Evolutionary conservation across 768 basidiomycete genomes (phyloP).

Genomic region (Pleurotus ostreatus): DNA sequence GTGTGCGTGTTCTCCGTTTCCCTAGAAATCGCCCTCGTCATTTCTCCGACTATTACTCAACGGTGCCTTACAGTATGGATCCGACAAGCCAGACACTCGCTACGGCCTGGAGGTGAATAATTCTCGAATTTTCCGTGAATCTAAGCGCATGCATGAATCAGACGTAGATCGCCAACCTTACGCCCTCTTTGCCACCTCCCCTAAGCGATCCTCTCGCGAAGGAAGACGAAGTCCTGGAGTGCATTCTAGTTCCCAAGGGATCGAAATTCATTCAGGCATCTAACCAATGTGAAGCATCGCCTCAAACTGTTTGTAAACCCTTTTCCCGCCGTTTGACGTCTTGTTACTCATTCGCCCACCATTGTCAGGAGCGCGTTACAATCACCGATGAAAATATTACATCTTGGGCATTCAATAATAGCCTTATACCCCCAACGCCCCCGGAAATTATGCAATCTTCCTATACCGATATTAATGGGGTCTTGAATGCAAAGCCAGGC

Average conservation of each 20-base stretch:
- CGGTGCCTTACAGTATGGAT: conserved; percentile 63
- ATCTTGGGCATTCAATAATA: conserved; percentile 43
- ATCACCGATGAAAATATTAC: conserved; percentile 42
- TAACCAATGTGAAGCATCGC: conserved; percentile 8
- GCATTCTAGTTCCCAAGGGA: conserved; percentile 40
- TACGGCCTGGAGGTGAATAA: conserved; percentile 75
- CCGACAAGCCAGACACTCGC: conserved; percentile 92
- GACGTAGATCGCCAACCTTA: conserved; percentile 42
- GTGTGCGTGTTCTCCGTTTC: conserved; percentile 42
- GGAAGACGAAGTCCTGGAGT: conserved; percentile 36
- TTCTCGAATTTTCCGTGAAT: conserved; percentile 9
- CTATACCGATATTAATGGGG: conserved; percentile 31
- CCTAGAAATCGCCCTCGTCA: conserved; percentile 7
- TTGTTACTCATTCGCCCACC: conserved; percentile 11
- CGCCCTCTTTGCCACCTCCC: conserved; percentile 29
- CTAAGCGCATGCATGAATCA: conserved; percentile 14
- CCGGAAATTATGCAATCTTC: conserved; percentile 17
- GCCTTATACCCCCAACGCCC: conserved; percentile 19
- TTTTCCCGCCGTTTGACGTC: conserved; percentile 8
- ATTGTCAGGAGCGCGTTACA: conserved; percentile 43
- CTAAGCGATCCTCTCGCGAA: conserved; percentile 23
- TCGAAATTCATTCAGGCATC: conserved; percentile 42
- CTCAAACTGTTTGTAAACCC: neutral
- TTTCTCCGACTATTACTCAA: conserved; percentile 17
- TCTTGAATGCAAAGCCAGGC: conserved; percentile 40